Evolutionary conservation across 1,139 yeast genomes (phyloP).

Genomic region (Arxiozyma bovina): DNA sequence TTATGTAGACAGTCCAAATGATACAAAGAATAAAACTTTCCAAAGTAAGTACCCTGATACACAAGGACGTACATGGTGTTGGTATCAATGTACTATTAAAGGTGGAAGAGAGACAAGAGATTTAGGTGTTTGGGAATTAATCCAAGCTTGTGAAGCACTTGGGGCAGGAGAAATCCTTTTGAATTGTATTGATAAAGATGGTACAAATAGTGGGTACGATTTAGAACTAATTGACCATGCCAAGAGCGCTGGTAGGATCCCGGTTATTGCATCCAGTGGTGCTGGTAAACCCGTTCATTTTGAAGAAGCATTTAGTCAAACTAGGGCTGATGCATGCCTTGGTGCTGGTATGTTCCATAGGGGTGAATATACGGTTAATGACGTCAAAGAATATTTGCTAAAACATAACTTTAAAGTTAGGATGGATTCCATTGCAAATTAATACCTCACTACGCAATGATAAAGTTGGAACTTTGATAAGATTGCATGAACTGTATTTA

Average conservation of each 20-base stretch:
- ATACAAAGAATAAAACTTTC: constrained; percentile 55
- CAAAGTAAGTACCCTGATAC: constrained; percentile 59
- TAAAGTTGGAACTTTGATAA: not conserved
- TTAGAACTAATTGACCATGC: constrained; percentile 72
- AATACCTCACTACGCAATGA: not conserved
- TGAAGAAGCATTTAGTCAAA: constrained; percentile 69
- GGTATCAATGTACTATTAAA: constrained; percentile 91
- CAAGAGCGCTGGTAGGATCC: constrained; percentile 67
- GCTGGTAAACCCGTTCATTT: constrained; percentile 92
- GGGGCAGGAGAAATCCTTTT: constrained; percentile 96
- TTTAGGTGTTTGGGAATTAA: constrained; percentile 83
- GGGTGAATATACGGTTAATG: constrained; percentile 77
- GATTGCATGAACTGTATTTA: not conserved
- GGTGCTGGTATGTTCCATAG: constrained; percentile 99
- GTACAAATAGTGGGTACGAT: constrained; percentile 87
- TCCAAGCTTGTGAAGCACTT: constrained; percentile 76
- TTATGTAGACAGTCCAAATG: constrained; percentile 54
- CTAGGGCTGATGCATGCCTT: constrained; percentile 87
- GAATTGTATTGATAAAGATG: constrained; percentile 94
- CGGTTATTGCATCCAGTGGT: constrained; percentile 95
- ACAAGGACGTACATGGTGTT: constrained; percentile 75
- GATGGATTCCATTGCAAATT: constrained; percentile 28
- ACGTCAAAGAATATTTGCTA: constrained; percentile 63
- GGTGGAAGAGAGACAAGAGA: constrained; percentile 92
- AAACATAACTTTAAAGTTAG: constrained; percentile 47